These are phyloP conservation scores for Dactylellina haptotyla DNA, from an alignment of 2,329 filamentous ascomycete genomes.

Conservation along the genomic window DNA sequence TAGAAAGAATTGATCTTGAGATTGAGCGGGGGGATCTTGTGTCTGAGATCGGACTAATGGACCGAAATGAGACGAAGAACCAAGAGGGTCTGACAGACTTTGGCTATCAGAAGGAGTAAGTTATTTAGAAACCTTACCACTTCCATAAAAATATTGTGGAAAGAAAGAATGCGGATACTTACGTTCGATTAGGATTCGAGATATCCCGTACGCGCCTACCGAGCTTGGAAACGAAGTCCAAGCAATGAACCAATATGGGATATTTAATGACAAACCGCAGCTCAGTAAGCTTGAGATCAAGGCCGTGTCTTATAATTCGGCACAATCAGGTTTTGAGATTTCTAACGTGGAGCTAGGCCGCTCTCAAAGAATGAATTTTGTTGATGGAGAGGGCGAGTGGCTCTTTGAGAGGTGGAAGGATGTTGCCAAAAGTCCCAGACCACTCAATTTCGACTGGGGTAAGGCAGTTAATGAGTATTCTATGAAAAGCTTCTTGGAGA, in stretches of 20 bases:
- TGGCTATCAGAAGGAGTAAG: slow-evolving; percentile 4
- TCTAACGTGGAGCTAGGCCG: neutral
- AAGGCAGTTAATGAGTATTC: slow-evolving; percentile 5
- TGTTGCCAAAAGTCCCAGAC: neutral
- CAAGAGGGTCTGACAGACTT: neutral
- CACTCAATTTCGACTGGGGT: slow-evolving; percentile 26
- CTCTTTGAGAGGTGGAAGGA: slow-evolving; percentile 26
- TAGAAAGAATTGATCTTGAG: neutral
- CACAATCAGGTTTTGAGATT: neutral
- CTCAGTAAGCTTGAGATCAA: neutral
- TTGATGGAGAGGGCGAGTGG: neutral
- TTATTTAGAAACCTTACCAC: neutral
- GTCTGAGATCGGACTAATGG: neutral
- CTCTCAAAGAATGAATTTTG: slow-evolving; percentile 7
- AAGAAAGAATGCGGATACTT: neutral
- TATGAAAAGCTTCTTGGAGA: slow-evolving; percentile 26
- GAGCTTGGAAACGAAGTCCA: neutral
- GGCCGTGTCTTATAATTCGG: neutral
- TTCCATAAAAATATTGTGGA: neutral
- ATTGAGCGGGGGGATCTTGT: slow-evolving; percentile 4
- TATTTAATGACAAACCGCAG: neutral
- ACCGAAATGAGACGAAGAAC: neutral
- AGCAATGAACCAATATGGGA: neutral
- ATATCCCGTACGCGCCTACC: slow-evolving; percentile 1
- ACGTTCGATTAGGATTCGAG: neutral